Base-by-base conservation (phyloP, 2,329 filamentous ascomycete genomes). In the Orbilia javanica region DNA sequence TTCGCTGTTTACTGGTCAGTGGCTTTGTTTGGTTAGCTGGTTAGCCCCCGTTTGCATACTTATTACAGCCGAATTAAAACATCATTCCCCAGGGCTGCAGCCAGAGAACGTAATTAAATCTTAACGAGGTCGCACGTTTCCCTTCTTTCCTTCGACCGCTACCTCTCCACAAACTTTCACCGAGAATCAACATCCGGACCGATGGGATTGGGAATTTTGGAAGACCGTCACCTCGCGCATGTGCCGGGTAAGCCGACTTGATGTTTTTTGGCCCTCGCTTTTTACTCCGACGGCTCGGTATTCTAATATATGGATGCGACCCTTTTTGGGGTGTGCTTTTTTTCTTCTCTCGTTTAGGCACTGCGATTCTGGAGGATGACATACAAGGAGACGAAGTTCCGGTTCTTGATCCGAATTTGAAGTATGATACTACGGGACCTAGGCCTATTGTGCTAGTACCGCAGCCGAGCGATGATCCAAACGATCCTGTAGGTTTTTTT, bases 391-490 rank as follows among this genome's bases (percentile, higher is more conserved):
- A 65, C 42, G 60, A 77, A 7, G 60, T 63, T 34, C 66, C 48
- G 7, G 73, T 77, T 65, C 72, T 77, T 39, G 66, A 77, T 67
- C 73, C 73, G 20, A 77, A 77, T 52, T 50, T 96, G 81, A 96
- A 96, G 84, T 92, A 90, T 84, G 92, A 94, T 84, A 87, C 84
- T 65, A 90, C 87, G 79, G 91, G 92, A 36, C 86, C 87, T 18
- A 84, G 87, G 18, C 89, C 90, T 63, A 92, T 95, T 81, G 92
- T 97, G 81, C 89, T 97, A 34, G 91, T 96, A 4, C 95, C 95
- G 4, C 95, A 97, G 82, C 95, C 95, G 1, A 94, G 91, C 79
- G 92, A 97, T 84, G 93, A 97, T 83, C 93, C 93, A 3, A 95
- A 96, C 83, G 94, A 97, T 84, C 94, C 93, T 31, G 86, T 97